Base-by-base conservation (phyloP, 805 yeast genomes). In the Monosporozyma siamensis region DNA sequence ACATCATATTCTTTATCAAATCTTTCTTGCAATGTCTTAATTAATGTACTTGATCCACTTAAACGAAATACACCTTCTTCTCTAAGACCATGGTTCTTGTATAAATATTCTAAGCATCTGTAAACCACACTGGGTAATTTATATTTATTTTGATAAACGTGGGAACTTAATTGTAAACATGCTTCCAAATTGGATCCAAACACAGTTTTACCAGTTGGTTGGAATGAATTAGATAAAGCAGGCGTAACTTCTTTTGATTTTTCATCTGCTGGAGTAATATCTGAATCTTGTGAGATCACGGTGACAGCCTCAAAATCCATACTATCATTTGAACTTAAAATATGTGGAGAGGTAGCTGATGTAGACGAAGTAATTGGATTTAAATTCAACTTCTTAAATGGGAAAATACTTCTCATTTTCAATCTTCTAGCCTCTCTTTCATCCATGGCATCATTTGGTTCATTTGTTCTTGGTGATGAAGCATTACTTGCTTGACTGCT, bases 21-120 rank as follows among this genome's bases (percentile, higher is more conserved):
- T 38, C 65, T 69, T 38, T 76, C 84, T 53, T 80, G 84, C 45
- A 85, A 69, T 32, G 69, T 74, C 48, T 80, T 76, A 31, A 85
- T 86, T 41, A 81, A 71, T 1, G 87, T 73, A 43, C 88, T 82
- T 29, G 95, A 85, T 4, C 97, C 97, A 62, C 89, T 85, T 44
- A 88, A 67, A 47, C 98, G 71, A 67, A 92, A 92, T 3, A 90
- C 75, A 9, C 98, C 98, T 55, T 88, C 95, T 59, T 86, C 92
- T 47, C 74, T 74, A n/a, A 80, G 68, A 0, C 95, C 95, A 18
- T 80, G 77, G 21, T 79, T 73, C 30, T 68, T 71, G 39, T 72
- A 70, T 39, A 90, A 67, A 50, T 72, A 84, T 44, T 77, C 82
- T 26, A 89, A 55, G 55, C 95, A 87, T 46, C 95, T 66, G 52